Base-by-base conservation (phyloP, 2,329 filamentous ascomycete genomes). In the Ceratocystis destructans region DNA sequence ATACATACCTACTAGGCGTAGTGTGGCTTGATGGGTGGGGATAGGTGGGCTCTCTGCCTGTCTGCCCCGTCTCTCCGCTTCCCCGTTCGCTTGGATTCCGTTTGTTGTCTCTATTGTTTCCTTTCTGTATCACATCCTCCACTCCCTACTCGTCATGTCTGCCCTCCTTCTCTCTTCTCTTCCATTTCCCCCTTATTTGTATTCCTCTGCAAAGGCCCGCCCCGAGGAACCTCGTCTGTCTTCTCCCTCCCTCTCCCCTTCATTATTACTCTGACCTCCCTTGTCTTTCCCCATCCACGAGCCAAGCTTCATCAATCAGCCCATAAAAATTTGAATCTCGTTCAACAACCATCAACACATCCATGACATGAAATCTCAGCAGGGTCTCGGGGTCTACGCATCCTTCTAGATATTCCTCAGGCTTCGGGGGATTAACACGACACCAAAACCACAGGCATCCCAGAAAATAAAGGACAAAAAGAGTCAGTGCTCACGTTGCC, bases 351-450 rank as follows among this genome's bases (percentile, higher is more conserved):
- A 41, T 41, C 15, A 41, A 17, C 22, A 6, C 22, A 57, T 15
- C 53, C 53, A 57, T 57, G 25, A 57, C 22, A 33, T 57, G 22
- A 61, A 61, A 37, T 37, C 20, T 50, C 48, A 22, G 37, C 48
- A 50, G 53, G 53, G 53, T 5, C 53, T 57, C 25, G 53, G 53
- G 53, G 53, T 57, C 53, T 57, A 31, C 22, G 53, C 53, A 57
- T 57, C 53, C 53, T 57, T 57, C 53, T 28, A 33, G 5, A 25
- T 31, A 57, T 31, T 15, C 22, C 22, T 55, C 50, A 10, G 25
- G 50, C 50, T 31, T 55, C 20, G 50, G 50, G 25, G 25, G 7
- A 55, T 55, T 55, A 55, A 55, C 50, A 55, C 22, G 53, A 57
- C 53, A 57, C 53, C 53, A 57, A 8, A 57, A 57, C 53, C 48